These are phyloP conservation scores for Claviceps digitariae DNA, from an alignment of 2,329 filamentous ascomycete genomes.

Conservation along the genomic window DNA sequence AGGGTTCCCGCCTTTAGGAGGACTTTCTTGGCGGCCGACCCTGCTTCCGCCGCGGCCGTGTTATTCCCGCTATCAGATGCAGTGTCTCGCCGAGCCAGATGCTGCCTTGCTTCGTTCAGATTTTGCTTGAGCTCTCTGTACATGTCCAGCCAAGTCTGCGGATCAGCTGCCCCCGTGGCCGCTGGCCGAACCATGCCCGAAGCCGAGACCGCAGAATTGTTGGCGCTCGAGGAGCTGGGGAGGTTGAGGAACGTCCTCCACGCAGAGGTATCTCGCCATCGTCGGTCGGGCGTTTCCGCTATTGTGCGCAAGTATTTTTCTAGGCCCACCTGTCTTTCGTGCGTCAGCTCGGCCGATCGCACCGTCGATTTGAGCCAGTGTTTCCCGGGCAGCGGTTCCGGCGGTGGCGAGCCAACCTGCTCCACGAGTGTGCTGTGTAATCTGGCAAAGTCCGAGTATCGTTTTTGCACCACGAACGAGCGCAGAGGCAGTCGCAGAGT, in stretches of 20 bases:
- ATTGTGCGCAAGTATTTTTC: constrained; percentile 62
- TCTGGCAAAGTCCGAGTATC: constrained; percentile 65
- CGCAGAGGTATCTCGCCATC: constrained; percentile 60
- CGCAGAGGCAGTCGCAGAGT: constrained; percentile 62
- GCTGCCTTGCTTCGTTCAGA: constrained; percentile 50
- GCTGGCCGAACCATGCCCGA: constrained; percentile 28
- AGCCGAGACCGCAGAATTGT: constrained; percentile 34
- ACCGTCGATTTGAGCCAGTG: constrained; percentile 66
- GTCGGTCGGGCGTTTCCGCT: constrained; percentile 56
- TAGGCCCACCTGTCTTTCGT: constrained; percentile 52
- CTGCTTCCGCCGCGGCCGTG: constrained; percentile 42
- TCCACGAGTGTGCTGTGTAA: constrained; percentile 51
- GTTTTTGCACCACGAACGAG: constrained; percentile 63
- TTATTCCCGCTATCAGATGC: constrained; percentile 26
- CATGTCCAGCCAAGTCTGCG: constrained; percentile 62
- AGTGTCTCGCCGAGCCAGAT: constrained; percentile 53
- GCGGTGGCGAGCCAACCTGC: constrained; percentile 49
- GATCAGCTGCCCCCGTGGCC: constrained; percentile 35
- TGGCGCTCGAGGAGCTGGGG: constrained; percentile 34
- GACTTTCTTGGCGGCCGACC: constrained; percentile 60
- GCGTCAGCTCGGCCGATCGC: constrained; percentile 54
- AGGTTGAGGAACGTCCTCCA: constrained; percentile 67
- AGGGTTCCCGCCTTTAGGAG: constrained; percentile 55
- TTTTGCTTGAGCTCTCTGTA: constrained; percentile 59
- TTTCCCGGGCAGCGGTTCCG: constrained; percentile 55